These are phyloP conservation scores for Hemisphaericaspora subhashii DNA, from an alignment of 1,139 yeast genomes.

Conservation along the genomic window DNA sequence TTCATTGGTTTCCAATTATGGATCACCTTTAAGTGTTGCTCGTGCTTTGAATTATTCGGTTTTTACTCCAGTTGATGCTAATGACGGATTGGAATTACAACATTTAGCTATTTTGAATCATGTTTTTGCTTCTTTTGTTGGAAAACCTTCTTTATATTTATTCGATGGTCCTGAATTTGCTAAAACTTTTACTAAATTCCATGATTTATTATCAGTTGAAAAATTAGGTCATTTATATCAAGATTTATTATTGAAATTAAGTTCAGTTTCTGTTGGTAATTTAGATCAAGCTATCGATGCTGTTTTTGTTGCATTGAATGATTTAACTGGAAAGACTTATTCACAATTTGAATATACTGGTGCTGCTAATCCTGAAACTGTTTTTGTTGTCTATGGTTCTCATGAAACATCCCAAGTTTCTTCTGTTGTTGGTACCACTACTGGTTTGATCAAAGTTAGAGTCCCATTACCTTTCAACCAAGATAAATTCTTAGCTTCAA, in stretches of 20 bases:
- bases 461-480: constrained; percentile 77
- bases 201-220: constrained; percentile 45
- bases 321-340: constrained; percentile 57
- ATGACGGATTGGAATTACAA: constrained; percentile 58
- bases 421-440: constrained; percentile 39
- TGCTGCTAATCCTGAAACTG: constrained; percentile 56
- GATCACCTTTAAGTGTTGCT: constrained; percentile 64
- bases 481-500: constrained; percentile 52
- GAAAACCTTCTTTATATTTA: constrained; percentile 63
- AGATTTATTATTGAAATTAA: constrained; percentile 30
- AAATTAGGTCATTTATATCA: constrained; percentile 45
- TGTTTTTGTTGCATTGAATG: constrained; percentile 54
- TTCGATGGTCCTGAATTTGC: constrained; percentile 78
- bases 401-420: constrained; percentile 59
- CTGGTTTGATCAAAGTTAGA: constrained; percentile 71
- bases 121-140: constrained; percentile 54
- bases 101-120: constrained; percentile 66
- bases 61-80: constrained; percentile 60
- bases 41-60: constrained; percentile 69
- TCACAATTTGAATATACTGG: constrained; percentile 76
- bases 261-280: constrained; percentile 23
- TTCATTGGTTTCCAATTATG: constrained; percentile 64
- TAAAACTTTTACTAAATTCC: constrained; percentile 53
- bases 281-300: constrained; percentile 38
- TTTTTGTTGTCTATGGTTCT: constrained; percentile 78